Evolutionary conservation across 805 yeast species (phyloP).

Genomic region (Nakazawaea holstii): DNA sequence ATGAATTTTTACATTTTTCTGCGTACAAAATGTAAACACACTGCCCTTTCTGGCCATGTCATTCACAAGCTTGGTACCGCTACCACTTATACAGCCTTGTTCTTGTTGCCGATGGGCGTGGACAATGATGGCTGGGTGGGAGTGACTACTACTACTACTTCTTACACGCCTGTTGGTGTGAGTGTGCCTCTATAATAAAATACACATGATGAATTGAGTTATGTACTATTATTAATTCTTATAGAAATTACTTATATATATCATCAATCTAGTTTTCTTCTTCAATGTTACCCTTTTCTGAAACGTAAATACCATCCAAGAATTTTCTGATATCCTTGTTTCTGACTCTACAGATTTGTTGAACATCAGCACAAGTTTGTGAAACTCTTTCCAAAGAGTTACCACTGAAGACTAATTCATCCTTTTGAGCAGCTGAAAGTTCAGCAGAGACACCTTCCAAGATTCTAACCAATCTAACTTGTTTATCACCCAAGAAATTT

Average conservation of each 20-base stretch:
- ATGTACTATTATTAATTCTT: background rate
- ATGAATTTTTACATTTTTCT: too few species aligned
- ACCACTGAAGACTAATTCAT: conserved; percentile 80
- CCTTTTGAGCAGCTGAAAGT: conserved; percentile 73
- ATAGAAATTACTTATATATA: background rate
- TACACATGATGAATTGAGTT: background rate
- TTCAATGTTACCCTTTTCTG: conserved; percentile 77
- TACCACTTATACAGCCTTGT: too few species aligned
- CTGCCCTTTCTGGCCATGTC: background rate
- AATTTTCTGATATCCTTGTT: conserved; percentile 98
- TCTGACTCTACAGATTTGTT: conserved; percentile 90
- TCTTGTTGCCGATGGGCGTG: too few species aligned
- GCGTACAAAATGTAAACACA: background rate
- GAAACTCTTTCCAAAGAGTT: conserved; percentile 89
- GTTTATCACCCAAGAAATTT: conserved; percentile 94
- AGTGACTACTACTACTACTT: too few species aligned
- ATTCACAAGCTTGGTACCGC: too few species aligned
- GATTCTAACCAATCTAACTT: conserved; percentile 75
- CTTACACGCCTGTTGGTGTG: too few species aligned
- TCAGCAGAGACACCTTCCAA: conserved; percentile 79
- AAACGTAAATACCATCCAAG: conserved; percentile 95
- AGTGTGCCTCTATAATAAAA: background rate
- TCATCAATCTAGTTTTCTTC: conserved; percentile 35
- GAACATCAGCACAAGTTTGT: conserved; percentile 90
- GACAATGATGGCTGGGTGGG: too few species aligned